Conservation (phyloP, 2,329 filamentous ascomycete genomes). For the Aspergillus caelatus region DNA sequence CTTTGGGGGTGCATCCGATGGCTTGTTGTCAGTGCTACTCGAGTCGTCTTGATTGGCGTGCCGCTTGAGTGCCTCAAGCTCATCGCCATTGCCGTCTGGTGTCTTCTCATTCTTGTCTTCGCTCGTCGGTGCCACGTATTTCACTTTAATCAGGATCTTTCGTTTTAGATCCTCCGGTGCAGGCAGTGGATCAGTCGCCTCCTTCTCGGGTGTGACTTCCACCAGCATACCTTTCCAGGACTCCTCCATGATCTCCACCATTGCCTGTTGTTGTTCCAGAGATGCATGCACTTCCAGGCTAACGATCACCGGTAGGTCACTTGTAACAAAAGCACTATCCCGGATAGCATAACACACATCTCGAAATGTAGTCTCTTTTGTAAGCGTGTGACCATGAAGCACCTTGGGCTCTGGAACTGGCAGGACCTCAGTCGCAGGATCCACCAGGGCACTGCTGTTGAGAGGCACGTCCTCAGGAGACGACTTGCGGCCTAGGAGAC, state of each 20-base stretch:
- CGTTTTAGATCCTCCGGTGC: conserved; percentile 70
- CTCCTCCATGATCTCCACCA: conserved; percentile 92
- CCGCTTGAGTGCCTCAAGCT: conserved; percentile 14
- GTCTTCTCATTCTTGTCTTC: conserved; percentile 30
- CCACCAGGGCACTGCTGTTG: neutral
- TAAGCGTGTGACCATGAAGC: conserved; percentile 84
- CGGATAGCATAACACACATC: conserved; percentile 80
- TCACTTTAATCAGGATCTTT: conserved; percentile 85
- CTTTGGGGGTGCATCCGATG: conserved; percentile 39
- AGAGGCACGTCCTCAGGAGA: conserved; percentile 4
- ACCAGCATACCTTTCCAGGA: conserved; percentile 79
- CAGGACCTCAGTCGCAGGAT: conserved; percentile 11
- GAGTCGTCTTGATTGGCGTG: conserved; percentile 4
- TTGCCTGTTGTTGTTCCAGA: conserved; percentile 79
- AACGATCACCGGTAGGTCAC: conserved; percentile 81
- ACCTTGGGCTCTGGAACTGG: conserved; percentile 72
- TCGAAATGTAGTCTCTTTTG: conserved; percentile 81
- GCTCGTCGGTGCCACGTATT: conserved; percentile 59
- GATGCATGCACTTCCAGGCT: conserved; percentile 90
- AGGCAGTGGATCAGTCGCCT: conserved; percentile 59
- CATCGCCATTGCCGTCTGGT: conserved; percentile 18
- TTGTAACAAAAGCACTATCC: conserved; percentile 75
- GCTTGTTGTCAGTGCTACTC: neutral
- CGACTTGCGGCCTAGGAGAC: conserved; percentile 25
- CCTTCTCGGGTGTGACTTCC: conserved; percentile 62